Evolutionary conservation across 108 stramenopile species (phyloP), one percentile per base, ranked within the genome.

Genomic region (Fistulifera pelliculosa): DNA sequence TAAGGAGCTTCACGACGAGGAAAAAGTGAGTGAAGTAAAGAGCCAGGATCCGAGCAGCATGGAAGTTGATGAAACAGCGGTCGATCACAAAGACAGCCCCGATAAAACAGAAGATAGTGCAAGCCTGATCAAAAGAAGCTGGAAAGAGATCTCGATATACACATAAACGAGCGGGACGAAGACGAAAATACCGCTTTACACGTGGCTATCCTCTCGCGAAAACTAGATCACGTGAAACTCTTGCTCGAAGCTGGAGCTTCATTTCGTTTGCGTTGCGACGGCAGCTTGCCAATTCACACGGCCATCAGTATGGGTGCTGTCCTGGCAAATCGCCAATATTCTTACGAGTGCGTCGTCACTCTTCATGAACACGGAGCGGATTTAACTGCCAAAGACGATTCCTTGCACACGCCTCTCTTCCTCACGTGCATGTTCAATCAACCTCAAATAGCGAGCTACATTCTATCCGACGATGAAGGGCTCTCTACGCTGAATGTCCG

Each of bases 151-250:
- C 44, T 21, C 19, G 44, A 45, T 45, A 18, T 57, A 1, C 77
- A 93, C 54, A 54, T 93, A 10, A 87, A 93, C 57, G 86, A 85
- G 49, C 71, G 88, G 5, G 93, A 94, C 40, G 77, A 66, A 39
- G 88, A 90, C 62, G 93, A 87, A 60, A 94, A 90, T 62, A 94
- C 93, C 12, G 81, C 93, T 1, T 66, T 94, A 14, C 93, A 94
- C 60, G 62, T 94, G 27, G 93, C 93, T 14, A 83, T 94, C 45
- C 87, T 79, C 49, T 61, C 75, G 22, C 53, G 86, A 19, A 90
- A 90, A 52, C 60, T 94, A 16, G 80, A 85, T n/a, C 81, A 87
- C 55, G 81, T 87, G 23, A 80, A 78, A 47, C 49, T 87, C 14
- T 48, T 93, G 42, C 64, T 89, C 21, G 77, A 86, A 56, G 79